Evolutionary conservation across 129 eudicot genomes (phyloP), one percentile per base, ranked within the genome.

Genomic region (Tagetes erecta): DNA sequence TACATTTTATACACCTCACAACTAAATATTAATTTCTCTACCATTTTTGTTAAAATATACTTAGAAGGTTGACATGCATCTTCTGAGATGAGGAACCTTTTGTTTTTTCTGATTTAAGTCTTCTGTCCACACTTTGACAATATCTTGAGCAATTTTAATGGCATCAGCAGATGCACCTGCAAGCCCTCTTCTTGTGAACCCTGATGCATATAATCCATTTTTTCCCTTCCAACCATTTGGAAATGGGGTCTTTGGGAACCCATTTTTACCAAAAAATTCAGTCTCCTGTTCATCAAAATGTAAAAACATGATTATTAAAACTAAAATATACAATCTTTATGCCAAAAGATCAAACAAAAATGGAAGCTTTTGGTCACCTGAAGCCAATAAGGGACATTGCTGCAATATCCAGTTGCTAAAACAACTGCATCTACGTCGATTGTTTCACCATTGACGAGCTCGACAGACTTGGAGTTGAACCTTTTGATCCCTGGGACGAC

Each of bases 221-320:
- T 70, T 70, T 51, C 74, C 74, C 39, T 70, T 69, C 73, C 73
- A 69, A 3, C 73, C 73, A 35, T 49, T 49, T 69, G 73, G 72
- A 67, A 67, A 67, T 46, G 57, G 56, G 5, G 58, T 67, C 50
- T 68, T 68, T 10, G 72, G 73, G 73, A 69, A 69, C 1, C 73
- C 73, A 69, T 69, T 69, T 69, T 69, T 51, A 49, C 33, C 63
- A 70, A 70, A 70, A 36, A 51, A 52, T 3, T 70, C 74, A 35
- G 4, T 70, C 39, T 69, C 73, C 73, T 69, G 46, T 69, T 47
- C 6, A 47, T 49, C 33, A 47, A 69, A 69, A 47, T 0, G 39
- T 47, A 33, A 27, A 42, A 11, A 44, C 4, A 30, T 0, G 2
- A 69, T 69, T 34, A 69, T 34, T 8, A 33, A 34, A 13, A 5